phyloP scores from a whole-genome alignment of 768 basidiomycete genomes.

The Tricholomella constricta region DNA sequence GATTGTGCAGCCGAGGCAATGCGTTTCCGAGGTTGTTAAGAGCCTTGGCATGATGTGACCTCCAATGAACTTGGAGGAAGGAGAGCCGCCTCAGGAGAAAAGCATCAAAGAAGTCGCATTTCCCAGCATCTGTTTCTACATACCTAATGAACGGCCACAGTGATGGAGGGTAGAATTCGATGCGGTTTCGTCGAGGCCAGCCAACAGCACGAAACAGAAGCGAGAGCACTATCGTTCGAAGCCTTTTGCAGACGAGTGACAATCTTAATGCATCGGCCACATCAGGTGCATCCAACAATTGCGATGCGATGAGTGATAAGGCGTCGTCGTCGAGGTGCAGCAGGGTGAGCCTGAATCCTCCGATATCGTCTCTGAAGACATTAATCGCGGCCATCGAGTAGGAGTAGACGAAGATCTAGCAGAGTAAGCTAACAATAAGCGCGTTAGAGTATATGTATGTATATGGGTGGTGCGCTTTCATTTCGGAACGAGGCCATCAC shows the following conservation, averaged over 20 bases:
- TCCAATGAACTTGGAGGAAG: conserved; percentile 13
- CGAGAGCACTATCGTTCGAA: conserved; percentile 6
- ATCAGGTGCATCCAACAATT: background rate
- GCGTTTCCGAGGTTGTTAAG: conserved; percentile 1
- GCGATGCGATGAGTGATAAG: conserved; percentile 2
- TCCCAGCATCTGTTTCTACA: background rate
- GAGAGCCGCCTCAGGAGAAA: conserved; percentile 9
- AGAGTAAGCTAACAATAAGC: too few relatives aligned
- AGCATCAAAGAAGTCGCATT: background rate
- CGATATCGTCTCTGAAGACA: too few relatives aligned
- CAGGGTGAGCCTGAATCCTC: too few relatives aligned
- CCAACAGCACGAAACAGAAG: conserved; percentile 9
- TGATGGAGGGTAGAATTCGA: conserved; percentile 10
- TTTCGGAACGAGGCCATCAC: too few relatives aligned
- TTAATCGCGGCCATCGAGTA: too few relatives aligned
- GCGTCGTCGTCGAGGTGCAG: conserved; percentile 12
- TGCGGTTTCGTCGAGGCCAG: conserved; percentile 9
- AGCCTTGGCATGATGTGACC: conserved; percentile 11
- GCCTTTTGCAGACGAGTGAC: conserved; percentile 13
- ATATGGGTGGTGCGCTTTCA: too few relatives aligned
- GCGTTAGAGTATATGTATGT: too few relatives aligned
- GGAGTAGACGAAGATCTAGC: too few relatives aligned
- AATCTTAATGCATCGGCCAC: conserved; percentile 3
- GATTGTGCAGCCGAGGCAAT: conserved; percentile 10
- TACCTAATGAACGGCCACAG: conserved; percentile 19